A percentile compares a stretch with the other conserved stretches of the same genome.
Evolutionary conservation across 148 eudicot species (phyloP).

Genomic region (Vaccinium vitisidaea): DNA sequence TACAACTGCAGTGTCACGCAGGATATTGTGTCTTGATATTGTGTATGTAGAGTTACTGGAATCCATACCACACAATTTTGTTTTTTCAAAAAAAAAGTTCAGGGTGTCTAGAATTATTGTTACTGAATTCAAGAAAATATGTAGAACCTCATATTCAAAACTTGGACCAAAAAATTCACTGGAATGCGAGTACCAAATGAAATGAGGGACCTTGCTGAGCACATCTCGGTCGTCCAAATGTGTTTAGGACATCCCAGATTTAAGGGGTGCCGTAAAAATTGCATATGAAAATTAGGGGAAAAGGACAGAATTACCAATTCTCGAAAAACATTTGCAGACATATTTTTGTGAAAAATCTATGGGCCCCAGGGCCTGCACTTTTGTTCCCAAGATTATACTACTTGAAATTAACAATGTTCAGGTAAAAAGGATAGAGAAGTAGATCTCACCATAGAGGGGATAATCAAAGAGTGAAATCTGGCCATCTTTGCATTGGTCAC

Average conservation of each 20-base stretch:
- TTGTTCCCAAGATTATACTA: background rate
- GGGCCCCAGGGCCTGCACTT: background rate
- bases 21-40: no score
- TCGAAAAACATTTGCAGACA: background rate
- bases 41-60: background rate
- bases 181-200: no score
- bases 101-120: background rate
- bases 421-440: background rate
- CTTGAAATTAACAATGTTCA: background rate
- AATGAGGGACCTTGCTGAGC: no score
- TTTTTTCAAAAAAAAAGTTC: background rate
- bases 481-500: conserved; percentile 99
- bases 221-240: no score
- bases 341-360: background rate
- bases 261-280: no score
- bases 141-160: no score
- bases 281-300: background rate
- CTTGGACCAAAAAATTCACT: no score
- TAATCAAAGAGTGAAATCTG: conserved; percentile 73
- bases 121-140: background rate
- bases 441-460: conserved; percentile 60
- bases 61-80: background rate
- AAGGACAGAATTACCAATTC: background rate
- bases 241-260: no score
- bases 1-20: no score